phyloP scores from a whole-genome alignment of 768 basidiomycete species.

The Chiua virens region DNA sequence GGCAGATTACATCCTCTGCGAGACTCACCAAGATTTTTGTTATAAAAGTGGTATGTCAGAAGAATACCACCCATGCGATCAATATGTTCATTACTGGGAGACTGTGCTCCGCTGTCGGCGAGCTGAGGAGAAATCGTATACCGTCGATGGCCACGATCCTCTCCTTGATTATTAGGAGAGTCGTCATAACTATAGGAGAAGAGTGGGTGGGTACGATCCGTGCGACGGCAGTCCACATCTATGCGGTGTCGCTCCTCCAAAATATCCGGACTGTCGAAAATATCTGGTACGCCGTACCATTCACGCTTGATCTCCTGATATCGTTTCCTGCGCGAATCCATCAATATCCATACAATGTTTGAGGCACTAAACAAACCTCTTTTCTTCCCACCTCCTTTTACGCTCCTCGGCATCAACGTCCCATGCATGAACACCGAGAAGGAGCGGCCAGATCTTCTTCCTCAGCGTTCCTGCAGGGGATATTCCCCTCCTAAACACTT shows the following conservation, averaged over 20 bases:
- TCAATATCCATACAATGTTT: constrained; percentile 4
- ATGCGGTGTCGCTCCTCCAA: constrained; percentile 92
- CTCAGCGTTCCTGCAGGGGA: constrained; percentile 53
- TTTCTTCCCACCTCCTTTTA: constrained; percentile 56
- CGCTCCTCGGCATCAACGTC: constrained; percentile 63
- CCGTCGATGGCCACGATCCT: constrained; percentile 46
- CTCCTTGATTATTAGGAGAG: constrained; percentile 48
- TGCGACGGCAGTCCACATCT: constrained; percentile 95
- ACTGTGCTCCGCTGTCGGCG: constrained; percentile 79
- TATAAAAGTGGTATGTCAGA: constrained; percentile 88
- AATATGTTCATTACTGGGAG: constrained; percentile 88
- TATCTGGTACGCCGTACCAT: constrained; percentile 84
- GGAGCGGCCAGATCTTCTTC: constrained; percentile 85
- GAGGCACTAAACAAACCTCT: constrained; percentile 45
- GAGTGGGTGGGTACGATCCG: constrained; percentile 90
- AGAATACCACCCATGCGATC: constrained; percentile 84
- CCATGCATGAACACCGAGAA: constrained; percentile 87
- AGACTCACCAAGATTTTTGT: constrained; percentile 78
- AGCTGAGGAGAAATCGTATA: constrained; percentile 74
- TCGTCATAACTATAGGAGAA: constrained; percentile 56
- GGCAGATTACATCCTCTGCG: background rate
- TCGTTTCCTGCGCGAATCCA: constrained; percentile 45
- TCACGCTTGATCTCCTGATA: constrained; percentile 73
- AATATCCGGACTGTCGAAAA: constrained; percentile 77
- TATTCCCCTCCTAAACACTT: constrained; percentile 79